Percentiles rank a stretch among this genome's conserved stretches.
These are phyloP conservation scores for Pichia sp. DNA, from an alignment of 1,139 yeast genomes.

Conservation along the genomic window DNA sequence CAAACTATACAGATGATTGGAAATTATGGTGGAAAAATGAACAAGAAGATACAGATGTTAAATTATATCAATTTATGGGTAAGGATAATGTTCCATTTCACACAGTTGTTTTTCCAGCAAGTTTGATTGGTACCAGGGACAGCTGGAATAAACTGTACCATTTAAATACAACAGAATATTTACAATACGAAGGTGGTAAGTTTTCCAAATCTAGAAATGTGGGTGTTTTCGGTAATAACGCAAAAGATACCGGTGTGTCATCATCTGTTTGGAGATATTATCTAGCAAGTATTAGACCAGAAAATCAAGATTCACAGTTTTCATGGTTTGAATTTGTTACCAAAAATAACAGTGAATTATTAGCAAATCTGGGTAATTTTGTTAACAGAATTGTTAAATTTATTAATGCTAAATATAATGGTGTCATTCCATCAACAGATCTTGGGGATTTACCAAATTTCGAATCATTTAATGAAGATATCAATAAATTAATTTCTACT, in stretches of 20 bases:
- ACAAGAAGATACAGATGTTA: conserved; percentile 40
- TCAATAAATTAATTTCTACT: conserved; percentile 51
- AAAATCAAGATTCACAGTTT: conserved; percentile 89
- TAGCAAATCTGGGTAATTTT: conserved; percentile 94
- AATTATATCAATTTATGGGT: conserved; percentile 96
- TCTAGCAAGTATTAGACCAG: conserved; percentile 88
- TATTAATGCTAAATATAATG: conserved; percentile 83
- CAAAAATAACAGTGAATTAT: conserved; percentile 84
- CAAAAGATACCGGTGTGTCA: conserved; percentile 84
- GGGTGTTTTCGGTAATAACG: conserved; percentile 98
- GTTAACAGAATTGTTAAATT: conserved; percentile 91
- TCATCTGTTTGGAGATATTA: conserved; percentile 98
- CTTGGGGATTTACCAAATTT: conserved; percentile 39
- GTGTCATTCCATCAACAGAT: conserved; percentile 70
- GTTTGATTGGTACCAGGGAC: conserved; percentile 83
- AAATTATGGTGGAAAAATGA: conserved; percentile 85
- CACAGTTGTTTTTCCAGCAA: conserved; percentile 92
- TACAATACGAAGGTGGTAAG: conserved; percentile 96
- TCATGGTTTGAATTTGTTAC: conserved; percentile 96
- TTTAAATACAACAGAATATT: conserved; percentile 88
- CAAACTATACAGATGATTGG: conserved; percentile 80
- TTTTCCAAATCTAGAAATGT: conserved; percentile 94
- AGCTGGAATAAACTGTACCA: conserved; percentile 90
- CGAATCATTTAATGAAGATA: conserved; percentile 43
- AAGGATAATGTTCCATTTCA: conserved; percentile 99